Base-by-base conservation (phyloP, 2,329 filamentous ascomycete genomes). In the Xylariaceae sp. region DNA sequence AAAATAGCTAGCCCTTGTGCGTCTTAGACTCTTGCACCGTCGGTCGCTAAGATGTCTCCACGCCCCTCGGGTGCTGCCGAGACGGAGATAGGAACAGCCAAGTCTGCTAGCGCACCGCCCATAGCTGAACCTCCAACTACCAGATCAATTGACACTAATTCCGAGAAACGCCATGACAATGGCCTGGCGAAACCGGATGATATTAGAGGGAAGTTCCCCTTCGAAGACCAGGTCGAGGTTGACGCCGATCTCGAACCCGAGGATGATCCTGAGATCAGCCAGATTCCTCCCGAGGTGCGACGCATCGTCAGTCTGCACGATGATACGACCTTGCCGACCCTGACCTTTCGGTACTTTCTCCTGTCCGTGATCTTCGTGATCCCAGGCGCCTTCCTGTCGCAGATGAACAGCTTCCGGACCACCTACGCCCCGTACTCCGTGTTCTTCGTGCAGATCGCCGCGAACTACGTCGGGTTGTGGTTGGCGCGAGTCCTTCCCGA, bases 381-480 rank as follows among this genome's bases (percentile, higher is more conserved):
- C 0, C 82, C 83, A 0, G 83, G 83, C 2, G 83, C 83, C 1
- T 82, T 86, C 60, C 66, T 86, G 2, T 82, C 79, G 4, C 79
- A 82, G 63, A 80, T 85, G 76, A 79, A 77, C 57, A 75, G 78
- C 47, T 86, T 78, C 63, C 77, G 83, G 44, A 86, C 83, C 1
- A 86, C 83, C 0, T 78, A 77, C 43, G 80, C 81, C 0, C 79
- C 80, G 0, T 87, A 85, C 65, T 84, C 82, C 0, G 78, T 86
- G 46, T 85, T 86, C 67, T 86, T 87, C 58, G 83, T 86, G 29
- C 81, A 84, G 62, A 82, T 85, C 48, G 81, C 81, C 0, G 81
- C 77, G 45, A 82, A 83, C 62, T 84, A 84, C 53, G 74, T 78
- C 10, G 82, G 81, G 1, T 72, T 77, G 29, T 81, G 81, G 70